Evolutionary conservation across 73 alveolate genomes (phyloP), one percentile per base, ranked within the genome.

Genomic region (Uronychia binucleata): DNA sequence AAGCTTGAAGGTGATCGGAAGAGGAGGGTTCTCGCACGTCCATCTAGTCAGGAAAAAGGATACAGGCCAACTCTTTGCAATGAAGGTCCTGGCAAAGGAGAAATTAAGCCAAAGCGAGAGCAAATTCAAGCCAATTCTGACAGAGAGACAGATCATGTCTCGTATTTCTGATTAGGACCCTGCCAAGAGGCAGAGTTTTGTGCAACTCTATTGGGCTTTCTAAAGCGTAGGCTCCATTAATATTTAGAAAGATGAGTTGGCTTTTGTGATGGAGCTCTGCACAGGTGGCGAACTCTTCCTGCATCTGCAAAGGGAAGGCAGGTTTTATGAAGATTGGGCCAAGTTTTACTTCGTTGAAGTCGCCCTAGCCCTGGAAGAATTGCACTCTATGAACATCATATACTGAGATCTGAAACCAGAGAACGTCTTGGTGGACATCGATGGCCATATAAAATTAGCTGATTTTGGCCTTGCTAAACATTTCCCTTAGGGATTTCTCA

Each of bases 261-360:
- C 88, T 67, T 87, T 96, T 35, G 94, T 95, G 0, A 57, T 95
- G 84, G 99, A 96, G 46, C 87, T 92, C 46, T 94, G 97, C 86
- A 88, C 97, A 57, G 99, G 99, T 1, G 99, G 99, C 0, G 99
- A 96, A 78, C 90, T 96, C 79, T 96, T 96, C 78, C 92, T 58
- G 59, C 88, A 78, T 60, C 28, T 94, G 75, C 83, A 88, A 60
- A 77, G 87, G 79, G 79, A 88, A 86, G 57, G 93, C 80, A 28
- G 94, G 79, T 89, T 94, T 88, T 74, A 83, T 57, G 97, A 88
- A 75, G 88, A 91, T 29, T 59, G 67, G 29, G 95, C 94, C 26
- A 88, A 86, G 74, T 94, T 88, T 77, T 94, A 94, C 85, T 85
- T 91, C 77, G 83, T 88, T 46, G 97, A 94, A 86, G 88, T 94